These are phyloP conservation scores for Dryas drummondii DNA, from an alignment of 306 rosid genomes.

Conservation along the genomic window DNA sequence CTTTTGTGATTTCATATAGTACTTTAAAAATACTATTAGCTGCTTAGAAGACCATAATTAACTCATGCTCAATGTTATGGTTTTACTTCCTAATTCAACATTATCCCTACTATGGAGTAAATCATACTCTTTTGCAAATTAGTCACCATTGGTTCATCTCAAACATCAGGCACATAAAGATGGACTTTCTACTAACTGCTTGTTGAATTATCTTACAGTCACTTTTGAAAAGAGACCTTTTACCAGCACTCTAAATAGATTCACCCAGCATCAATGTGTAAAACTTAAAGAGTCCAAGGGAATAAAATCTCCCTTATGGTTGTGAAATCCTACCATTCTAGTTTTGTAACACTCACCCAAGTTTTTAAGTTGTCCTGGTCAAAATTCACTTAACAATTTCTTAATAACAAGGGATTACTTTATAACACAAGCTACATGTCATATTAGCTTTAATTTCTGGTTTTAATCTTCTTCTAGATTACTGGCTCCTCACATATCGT, in stretches of 20 bases:
- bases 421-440: slow-evolving; percentile 7
- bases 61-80: not conserved
- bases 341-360: not conserved
- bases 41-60: not conserved
- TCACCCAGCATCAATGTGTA: not conserved
- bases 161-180: too few relatives aligned
- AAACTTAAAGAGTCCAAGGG: not conserved
- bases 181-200: not conserved
- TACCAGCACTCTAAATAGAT: too few relatives aligned
- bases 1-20: not conserved
- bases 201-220: not conserved
- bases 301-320: not conserved
- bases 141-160: not conserved
- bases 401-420: not conserved
- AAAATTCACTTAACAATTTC: not conserved
- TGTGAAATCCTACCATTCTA: not conserved
- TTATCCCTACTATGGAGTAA: not conserved
- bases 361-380: not conserved
- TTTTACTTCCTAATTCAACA: not conserved
- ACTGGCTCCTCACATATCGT: slow-evolving; percentile 77
- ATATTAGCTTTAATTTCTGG: slow-evolving; percentile 18
- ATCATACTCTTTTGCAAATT: not conserved
- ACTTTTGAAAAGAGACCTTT: not conserved
- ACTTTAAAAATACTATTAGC: not conserved
- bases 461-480: slow-evolving; percentile 47